Evolutionary conservation across 2,329 filamentous ascomycete species (phyloP), one percentile per base, ranked within the genome.

Genomic region (Ophiostoma piceae): DNA sequence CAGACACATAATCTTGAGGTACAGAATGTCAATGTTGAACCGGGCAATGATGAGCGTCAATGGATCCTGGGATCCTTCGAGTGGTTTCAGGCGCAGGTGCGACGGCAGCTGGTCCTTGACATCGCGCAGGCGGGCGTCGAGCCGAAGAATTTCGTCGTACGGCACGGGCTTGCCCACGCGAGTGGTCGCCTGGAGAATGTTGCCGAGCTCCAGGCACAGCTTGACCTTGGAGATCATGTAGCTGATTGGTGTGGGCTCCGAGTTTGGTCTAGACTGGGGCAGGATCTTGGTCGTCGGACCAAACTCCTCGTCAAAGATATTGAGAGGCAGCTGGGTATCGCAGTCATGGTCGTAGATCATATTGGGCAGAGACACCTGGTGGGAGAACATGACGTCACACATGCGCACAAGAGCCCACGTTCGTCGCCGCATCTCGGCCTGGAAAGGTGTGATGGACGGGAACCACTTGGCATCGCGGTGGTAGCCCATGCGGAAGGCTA

Each of bases 1-100:
- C 29, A 97, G 86, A 75, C 92, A 96, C 75, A 96, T 85, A 22
- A 93, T 91, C 80, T 96, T 97, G 73, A 96, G 88, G 76, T 93
- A 96, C 5, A 97, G 81, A 67, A 95, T 89, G 72, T 95, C 92
- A 41, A 97, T 82, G 70, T 90, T 91, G 77, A 93, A 94, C 37
- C 94, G 88, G 68, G 94, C 90, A 81, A 96, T 90, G 71, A 97
- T 89, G 71, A 95, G 85, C 35, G 92, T 91, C 78, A 95, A 88
- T 22, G 96, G 89, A 75, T 97, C 94, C 66, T 88, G 84, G 4
- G 87, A 89, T 69, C 92, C 90, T 71, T 94, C 90, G 71, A 96
- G 84, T 0, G 89, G 84, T 41, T 89, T 88, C 74, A 96, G 83
- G 74, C 88, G 89, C 41, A 98, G 82, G 77, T 96, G 91, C 2